phyloP scores from a whole-genome alignment of 2,329 filamentous ascomycete genomes.

The Fusarium fujikuroi region DNA sequence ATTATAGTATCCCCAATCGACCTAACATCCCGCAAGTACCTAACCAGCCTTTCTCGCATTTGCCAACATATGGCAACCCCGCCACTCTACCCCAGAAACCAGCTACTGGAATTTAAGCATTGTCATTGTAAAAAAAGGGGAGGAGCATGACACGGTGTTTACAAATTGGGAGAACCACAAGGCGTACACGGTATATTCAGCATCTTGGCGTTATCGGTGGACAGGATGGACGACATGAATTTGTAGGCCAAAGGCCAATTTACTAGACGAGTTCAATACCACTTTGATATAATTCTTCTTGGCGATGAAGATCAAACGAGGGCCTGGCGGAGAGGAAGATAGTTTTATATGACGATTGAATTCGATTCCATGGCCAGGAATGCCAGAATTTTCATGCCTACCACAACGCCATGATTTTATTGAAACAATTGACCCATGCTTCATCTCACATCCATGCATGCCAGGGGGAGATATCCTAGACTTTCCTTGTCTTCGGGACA shows the following conservation, averaged over 20 bases:
- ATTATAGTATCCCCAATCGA: constrained; percentile 60
- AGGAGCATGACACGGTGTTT: constrained; percentile 47
- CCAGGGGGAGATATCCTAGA: constrained; percentile 40
- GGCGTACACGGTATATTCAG: constrained; percentile 52
- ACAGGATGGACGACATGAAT: constrained; percentile 49
- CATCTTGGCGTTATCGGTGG: constrained; percentile 55
- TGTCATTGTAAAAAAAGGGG: constrained; percentile 24
- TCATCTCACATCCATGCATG: constrained; percentile 44
- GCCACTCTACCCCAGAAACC: constrained; percentile 70
- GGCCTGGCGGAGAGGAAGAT: constrained; percentile 2
- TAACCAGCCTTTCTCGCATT: constrained; percentile 61
- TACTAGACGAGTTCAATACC: constrained; percentile 48
- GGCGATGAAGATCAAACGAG: neutral
- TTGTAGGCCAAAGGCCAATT: constrained; percentile 45
- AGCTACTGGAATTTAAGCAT: constrained; percentile 58
- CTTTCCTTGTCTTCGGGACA: constrained; percentile 36
- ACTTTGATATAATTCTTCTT: constrained; percentile 41
- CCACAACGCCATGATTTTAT: constrained; percentile 54
- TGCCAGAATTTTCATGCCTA: constrained; percentile 48
- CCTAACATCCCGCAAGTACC: constrained; percentile 56
- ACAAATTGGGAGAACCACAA: constrained; percentile 41
- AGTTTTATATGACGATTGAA: constrained; percentile 49
- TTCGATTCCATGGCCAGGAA: constrained; percentile 49
- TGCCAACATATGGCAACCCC: constrained; percentile 68
- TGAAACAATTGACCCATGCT: constrained; percentile 49